These are phyloP conservation scores for Jasminum sambac DNA, from an alignment of 257 asterid genomes.

Conservation along the genomic window DNA sequence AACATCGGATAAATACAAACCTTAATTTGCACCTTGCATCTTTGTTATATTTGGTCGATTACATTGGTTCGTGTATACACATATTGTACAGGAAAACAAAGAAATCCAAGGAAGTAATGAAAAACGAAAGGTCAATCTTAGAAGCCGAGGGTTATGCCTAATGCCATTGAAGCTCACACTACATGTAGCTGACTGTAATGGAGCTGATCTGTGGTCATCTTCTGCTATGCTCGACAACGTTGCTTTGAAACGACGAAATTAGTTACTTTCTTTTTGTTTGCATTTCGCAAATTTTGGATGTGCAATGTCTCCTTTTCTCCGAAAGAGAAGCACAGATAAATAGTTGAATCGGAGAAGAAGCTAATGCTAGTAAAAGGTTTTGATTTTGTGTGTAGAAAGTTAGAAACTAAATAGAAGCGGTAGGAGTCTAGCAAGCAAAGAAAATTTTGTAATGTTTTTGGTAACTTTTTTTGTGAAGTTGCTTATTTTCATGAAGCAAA, in stretches of 20 bases:
- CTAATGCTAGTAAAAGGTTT: background rate
- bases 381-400: background rate
- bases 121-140: constrained; percentile 35
- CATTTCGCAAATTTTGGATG: background rate
- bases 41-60: background rate
- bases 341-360: background rate
- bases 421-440: background rate
- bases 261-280: background rate
- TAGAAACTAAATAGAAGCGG: background rate
- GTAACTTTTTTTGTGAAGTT: background rate
- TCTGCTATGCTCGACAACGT: constrained; percentile 43
- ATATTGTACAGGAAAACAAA: constrained; percentile 35
- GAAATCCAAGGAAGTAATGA: constrained; percentile 18
- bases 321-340: background rate
- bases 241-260: constrained; percentile 29
- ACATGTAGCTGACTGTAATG: constrained; percentile 65
- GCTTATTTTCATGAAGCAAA: no score
- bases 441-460: background rate
- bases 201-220: constrained; percentile 93
- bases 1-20: background rate
- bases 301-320: background rate
- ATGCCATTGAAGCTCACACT: constrained; percentile 62
- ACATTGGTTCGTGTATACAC: background rate
- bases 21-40: background rate
- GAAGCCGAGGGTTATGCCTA: constrained; percentile 77